phyloP scores from a whole-genome alignment of 2,329 filamentous ascomycete genomes.

The Alternaria sp. region DNA sequence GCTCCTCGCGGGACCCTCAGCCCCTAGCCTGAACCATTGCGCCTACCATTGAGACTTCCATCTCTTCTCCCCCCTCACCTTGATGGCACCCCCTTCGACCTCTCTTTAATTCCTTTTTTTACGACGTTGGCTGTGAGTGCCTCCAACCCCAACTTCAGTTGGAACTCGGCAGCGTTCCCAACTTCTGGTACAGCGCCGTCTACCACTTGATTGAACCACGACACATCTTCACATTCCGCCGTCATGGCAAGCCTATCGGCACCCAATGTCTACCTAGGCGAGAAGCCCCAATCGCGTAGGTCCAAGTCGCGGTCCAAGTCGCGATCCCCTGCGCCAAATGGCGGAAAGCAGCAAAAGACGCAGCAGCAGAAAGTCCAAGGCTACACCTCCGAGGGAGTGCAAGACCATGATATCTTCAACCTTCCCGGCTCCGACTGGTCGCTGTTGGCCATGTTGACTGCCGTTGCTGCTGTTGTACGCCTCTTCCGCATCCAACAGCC shows the following conservation, averaged over 20 bases:
- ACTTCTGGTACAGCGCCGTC: constrained; percentile 25
- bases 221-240: constrained; percentile 36
- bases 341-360: constrained; percentile 46
- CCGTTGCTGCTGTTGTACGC: constrained; percentile 80
- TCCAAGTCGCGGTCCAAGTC: constrained; percentile 46
- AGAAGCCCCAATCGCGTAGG: constrained; percentile 44
- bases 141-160: constrained; percentile 14
- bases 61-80: constrained; percentile 24
- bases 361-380: constrained; percentile 54
- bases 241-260: constrained; percentile 49
- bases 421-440: constrained; percentile 86
- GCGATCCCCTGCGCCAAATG: constrained; percentile 42
- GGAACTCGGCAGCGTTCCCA: constrained; percentile 18
- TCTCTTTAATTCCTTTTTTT: constrained; percentile 44
- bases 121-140: constrained; percentile 11
- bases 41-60: constrained; percentile 36
- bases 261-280: constrained; percentile 42
- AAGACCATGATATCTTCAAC: constrained; percentile 90
- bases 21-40: constrained; percentile 39
- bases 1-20: constrained; percentile 28
- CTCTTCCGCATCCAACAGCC: constrained; percentile 97
- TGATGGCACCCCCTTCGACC: constrained; percentile 44
- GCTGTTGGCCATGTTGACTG: constrained; percentile 74
- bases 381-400: constrained; percentile 80
- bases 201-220: constrained; percentile 33